These are phyloP conservation scores for Tolypocladium tundrense DNA, from an alignment of 2,329 filamentous ascomycete species.

Conservation along the genomic window DNA sequence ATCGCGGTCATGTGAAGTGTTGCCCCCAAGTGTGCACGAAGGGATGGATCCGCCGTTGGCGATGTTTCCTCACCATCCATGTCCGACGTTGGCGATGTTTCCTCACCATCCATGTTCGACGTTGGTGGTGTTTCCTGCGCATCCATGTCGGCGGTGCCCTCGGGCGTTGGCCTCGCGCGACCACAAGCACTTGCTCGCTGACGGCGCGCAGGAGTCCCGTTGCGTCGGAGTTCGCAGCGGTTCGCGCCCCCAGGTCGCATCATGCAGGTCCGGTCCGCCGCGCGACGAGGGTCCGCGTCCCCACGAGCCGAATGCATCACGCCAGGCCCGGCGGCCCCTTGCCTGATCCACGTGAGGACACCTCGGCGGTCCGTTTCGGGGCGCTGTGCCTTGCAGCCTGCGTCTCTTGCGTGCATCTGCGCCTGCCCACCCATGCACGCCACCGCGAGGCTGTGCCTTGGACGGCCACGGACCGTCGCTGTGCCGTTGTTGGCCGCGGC, in stretches of 20 bases:
- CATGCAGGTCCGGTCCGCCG: background rate
- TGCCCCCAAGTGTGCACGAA: background rate
- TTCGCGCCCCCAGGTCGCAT: background rate
- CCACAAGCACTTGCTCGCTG: no score
- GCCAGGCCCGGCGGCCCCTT: background rate
- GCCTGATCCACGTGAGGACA: background rate
- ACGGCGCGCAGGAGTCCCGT: no score
- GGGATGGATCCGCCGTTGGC: background rate
- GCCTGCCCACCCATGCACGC: background rate
- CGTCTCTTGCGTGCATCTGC: background rate
- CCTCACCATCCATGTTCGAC: no score
- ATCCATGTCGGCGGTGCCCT: background rate
- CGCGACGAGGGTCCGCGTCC: background rate
- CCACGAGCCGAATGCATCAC: background rate
- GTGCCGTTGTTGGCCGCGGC: no score
- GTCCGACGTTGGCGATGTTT: no score
- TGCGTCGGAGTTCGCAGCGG: background rate
- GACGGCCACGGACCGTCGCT: no score
- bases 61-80: background rate
- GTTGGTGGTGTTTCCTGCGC: no score
- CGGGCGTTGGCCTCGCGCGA: background rate
- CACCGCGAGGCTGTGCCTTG: no score
- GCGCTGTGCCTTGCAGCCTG: background rate
- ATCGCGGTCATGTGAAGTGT: background rate
- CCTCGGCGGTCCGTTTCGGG: background rate